Percentiles rank a stretch among this genome's conserved stretches.
Evolutionary conservation across 768 basidiomycete genomes (phyloP).

Genomic region (Holtermanniella nyarrowii): DNA sequence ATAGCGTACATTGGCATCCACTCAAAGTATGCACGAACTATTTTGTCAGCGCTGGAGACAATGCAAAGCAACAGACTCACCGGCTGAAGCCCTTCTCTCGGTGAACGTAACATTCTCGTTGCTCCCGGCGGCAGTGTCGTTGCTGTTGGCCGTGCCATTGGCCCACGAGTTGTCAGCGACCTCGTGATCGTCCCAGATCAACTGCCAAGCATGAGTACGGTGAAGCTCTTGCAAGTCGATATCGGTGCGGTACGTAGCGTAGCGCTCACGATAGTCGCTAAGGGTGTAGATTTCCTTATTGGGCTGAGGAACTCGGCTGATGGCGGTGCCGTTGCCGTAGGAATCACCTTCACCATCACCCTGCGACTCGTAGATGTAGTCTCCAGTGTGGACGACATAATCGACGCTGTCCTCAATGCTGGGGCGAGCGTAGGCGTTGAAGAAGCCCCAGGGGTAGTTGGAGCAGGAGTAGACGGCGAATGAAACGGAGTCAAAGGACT

Average conservation of each 20-base stretch:
- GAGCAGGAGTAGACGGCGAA: constrained; percentile 55
- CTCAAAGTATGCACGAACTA: constrained; percentile 12
- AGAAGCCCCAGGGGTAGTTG: constrained; percentile 49
- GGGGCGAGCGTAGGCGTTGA: constrained; percentile 54
- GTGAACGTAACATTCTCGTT: constrained; percentile 52
- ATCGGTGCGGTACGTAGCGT: constrained; percentile 50
- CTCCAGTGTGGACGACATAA: constrained; percentile 52
- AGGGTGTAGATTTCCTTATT: constrained; percentile 53
- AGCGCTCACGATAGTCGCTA: constrained; percentile 40
- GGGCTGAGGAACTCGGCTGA: constrained; percentile 46
- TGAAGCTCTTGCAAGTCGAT: constrained; percentile 47
- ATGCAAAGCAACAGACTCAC: constrained; percentile 27
- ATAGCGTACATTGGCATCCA: constrained; percentile 50
- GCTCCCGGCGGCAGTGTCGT: constrained; percentile 49
- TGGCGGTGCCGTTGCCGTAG: constrained; percentile 42
- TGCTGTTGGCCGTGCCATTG: constrained; percentile 50
- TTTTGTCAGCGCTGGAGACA: background rate
- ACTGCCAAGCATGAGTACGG: constrained; percentile 50
- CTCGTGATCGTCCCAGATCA: constrained; percentile 43
- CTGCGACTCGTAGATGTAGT: constrained; percentile 42
- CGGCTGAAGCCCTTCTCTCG: constrained; percentile 52
- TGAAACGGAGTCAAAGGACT: constrained; percentile 44
- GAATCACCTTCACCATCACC: constrained; percentile 12
- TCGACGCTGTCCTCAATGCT: constrained; percentile 50
- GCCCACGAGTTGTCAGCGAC: constrained; percentile 54